Evolutionary conservation across 768 basidiomycete genomes (phyloP).

Genomic region (Leccinum obscurum): DNA sequence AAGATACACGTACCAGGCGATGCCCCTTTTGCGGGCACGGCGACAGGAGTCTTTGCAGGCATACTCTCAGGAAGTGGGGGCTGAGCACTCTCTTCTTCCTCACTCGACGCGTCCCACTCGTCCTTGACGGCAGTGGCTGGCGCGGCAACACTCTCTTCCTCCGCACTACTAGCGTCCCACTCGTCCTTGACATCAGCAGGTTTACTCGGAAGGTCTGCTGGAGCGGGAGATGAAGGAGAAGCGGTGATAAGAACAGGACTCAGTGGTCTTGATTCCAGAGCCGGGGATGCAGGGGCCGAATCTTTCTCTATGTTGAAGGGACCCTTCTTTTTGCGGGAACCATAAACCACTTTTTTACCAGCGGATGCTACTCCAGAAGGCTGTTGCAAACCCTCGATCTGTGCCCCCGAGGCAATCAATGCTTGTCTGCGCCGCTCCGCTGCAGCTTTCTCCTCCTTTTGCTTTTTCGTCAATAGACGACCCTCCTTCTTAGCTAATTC

Average conservation of each 20-base stretch:
- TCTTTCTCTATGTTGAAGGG: constrained; percentile 45
- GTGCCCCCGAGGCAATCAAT: constrained; percentile 83
- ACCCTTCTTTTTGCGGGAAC: constrained; percentile 79
- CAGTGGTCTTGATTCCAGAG: constrained; percentile 53
- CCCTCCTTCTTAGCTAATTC: constrained; percentile 94
- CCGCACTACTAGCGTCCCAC: constrained; percentile 52
- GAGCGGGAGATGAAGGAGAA: constrained; percentile 27
- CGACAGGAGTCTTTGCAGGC: constrained; percentile 12
- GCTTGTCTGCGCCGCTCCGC: constrained; percentile 92
- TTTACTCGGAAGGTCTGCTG: constrained; percentile 27
- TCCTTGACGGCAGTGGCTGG: constrained; percentile 44
- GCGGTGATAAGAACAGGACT: constrained; percentile 33
- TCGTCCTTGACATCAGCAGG: constrained; percentile 46
- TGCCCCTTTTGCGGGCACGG: constrained; percentile 5
- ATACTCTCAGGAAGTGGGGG: constrained; percentile 17
- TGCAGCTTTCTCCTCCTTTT: constrained; percentile 89
- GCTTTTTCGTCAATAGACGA: constrained; percentile 92
- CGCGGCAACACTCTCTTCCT: constrained; percentile 34
- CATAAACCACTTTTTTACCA: constrained; percentile 78
- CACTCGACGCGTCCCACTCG: constrained; percentile 72
- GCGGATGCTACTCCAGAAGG: constrained; percentile 39
- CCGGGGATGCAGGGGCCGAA: constrained; percentile 43
- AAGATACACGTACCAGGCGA: constrained; percentile 12
- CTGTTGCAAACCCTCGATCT: constrained; percentile 86
- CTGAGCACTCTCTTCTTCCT: constrained; percentile 43